Conservation (phyloP, 2,329 filamentous ascomycete species). For the Paraphaeosphaeria sporulosa region DNA sequence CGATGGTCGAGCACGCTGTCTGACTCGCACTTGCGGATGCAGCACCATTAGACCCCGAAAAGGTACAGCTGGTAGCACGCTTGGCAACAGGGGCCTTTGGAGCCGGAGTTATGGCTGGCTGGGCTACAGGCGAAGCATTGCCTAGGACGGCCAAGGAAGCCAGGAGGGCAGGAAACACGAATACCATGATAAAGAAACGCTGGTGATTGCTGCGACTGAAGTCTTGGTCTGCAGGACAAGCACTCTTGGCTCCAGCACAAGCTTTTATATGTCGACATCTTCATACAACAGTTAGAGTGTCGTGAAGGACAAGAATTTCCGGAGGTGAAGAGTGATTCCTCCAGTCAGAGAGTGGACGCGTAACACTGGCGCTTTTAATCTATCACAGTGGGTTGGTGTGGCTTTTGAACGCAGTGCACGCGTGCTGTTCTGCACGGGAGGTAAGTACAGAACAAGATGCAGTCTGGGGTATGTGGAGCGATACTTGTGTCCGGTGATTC, state of each 20-base stretch:
- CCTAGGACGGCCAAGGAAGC: not conserved
- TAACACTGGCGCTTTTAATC: not conserved
- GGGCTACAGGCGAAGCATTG: conserved; percentile 2
- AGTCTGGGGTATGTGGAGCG: not conserved
- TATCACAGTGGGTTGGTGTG: not conserved
- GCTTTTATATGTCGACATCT: not conserved
- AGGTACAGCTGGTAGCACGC: conserved; percentile 59
- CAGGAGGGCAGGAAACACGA: not conserved
- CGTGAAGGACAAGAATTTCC: not conserved
- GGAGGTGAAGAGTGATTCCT: not conserved
- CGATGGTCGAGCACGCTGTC: conserved; percentile 61
- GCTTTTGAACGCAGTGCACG: not conserved
- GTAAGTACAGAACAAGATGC: not conserved
- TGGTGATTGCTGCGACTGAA: not conserved
- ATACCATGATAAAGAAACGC: not conserved
- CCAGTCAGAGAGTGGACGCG: not conserved
- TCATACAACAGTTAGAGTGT: not conserved
- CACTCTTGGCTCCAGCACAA: not conserved
- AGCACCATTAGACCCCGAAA: conserved; percentile 54
- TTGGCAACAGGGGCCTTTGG: conserved; percentile 22
- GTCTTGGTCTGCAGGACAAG: not conserved
- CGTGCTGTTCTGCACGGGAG: not conserved
- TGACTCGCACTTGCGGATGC: conserved; percentile 58
- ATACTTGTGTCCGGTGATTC: not conserved
- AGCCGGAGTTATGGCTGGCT: conserved; percentile 18